phyloP scores from a whole-genome alignment of 2,329 filamentous ascomycete genomes.

The Aspergillus fijiensis region DNA sequence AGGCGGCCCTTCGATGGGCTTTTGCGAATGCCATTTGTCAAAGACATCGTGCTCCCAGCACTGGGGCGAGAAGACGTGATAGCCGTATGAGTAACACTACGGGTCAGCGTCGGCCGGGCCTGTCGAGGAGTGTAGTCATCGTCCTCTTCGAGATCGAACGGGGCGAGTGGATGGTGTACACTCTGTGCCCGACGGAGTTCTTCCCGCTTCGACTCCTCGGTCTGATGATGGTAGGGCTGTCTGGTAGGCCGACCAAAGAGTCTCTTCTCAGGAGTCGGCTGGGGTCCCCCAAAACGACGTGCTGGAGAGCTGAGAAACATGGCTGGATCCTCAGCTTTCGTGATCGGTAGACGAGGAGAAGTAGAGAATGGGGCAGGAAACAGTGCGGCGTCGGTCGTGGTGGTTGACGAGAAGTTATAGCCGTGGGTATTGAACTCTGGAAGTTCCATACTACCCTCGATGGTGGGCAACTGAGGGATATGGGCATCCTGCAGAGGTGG shows the following conservation, averaged over 20 bases:
- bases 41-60: conserved; percentile 33
- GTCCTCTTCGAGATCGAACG: conserved; percentile 35
- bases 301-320: conserved; percentile 52
- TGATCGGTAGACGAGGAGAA: conserved; percentile 42
- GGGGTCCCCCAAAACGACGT: conserved; percentile 46
- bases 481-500: conserved; percentile 21
- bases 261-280: conserved; percentile 30
- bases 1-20: conserved; percentile 44
- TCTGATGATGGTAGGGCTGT: conserved; percentile 51
- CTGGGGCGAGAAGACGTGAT: conserved; percentile 31
- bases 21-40: conserved; percentile 40
- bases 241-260: conserved; percentile 30
- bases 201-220: conserved; percentile 49
- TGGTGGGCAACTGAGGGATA: conserved; percentile 38
- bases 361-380: conserved; percentile 48
- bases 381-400: conserved; percentile 36
- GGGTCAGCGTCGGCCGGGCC: conserved; percentile 37
- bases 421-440: conserved; percentile 30
- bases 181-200: conserved; percentile 37
- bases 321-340: conserved; percentile 46
- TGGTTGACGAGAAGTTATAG: conserved; percentile 31
- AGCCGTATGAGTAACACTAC: conserved; percentile 44
- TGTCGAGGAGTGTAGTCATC: conserved; percentile 37
- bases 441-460: conserved; percentile 36
- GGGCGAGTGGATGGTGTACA: conserved; percentile 26